Percentiles rank a stretch among this genome's conserved stretches.
phyloP scores from a whole-genome alignment of 2,329 filamentous ascomycete species.

The Sporothrix sp. region DNA sequence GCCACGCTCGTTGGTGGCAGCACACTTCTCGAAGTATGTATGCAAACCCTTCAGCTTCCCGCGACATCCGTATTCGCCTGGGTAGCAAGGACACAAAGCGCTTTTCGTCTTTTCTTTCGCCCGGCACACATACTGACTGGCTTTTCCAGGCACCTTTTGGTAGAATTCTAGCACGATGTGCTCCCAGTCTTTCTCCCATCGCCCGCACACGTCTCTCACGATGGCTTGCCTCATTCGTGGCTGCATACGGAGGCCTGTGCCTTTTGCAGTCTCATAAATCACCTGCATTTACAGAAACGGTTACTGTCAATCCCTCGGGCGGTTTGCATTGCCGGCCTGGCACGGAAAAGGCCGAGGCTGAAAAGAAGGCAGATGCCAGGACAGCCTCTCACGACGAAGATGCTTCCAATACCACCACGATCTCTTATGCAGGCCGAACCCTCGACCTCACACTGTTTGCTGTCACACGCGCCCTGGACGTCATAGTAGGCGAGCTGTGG shows the following conservation, averaged over 20 bases:
- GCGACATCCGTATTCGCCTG: no score
- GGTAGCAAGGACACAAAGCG: no score
- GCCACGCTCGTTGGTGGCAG: slow-evolving; percentile 50
- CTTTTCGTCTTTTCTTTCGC: no score
- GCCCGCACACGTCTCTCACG: slow-evolving; percentile 39
- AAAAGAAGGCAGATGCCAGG: background rate
- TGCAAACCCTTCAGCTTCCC: no score
- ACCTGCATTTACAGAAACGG: slow-evolving; percentile 32
- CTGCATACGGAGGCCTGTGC: slow-evolving; percentile 47
- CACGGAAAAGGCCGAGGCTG: background rate
- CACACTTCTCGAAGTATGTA: slow-evolving; percentile 48
- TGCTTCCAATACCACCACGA: slow-evolving; percentile 9
- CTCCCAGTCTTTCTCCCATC: slow-evolving; percentile 20
- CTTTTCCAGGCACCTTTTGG: slow-evolving; percentile 25
- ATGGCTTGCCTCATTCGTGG: slow-evolving; percentile 48
- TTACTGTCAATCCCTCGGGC: slow-evolving; percentile 20
- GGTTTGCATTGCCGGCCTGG: background rate
- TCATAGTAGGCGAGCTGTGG: slow-evolving; percentile 59
- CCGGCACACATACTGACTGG: background rate
- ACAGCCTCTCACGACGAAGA: background rate
- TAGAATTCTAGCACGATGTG: slow-evolving; percentile 21
- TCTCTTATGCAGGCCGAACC: slow-evolving; percentile 54
- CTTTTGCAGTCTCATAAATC: slow-evolving; percentile 48
- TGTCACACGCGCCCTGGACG: slow-evolving; percentile 60
- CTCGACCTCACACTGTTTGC: slow-evolving; percentile 78